Base-by-base conservation (phyloP, 2,329 filamentous ascomycete species). In the Stromatinia cepivora region DNA sequence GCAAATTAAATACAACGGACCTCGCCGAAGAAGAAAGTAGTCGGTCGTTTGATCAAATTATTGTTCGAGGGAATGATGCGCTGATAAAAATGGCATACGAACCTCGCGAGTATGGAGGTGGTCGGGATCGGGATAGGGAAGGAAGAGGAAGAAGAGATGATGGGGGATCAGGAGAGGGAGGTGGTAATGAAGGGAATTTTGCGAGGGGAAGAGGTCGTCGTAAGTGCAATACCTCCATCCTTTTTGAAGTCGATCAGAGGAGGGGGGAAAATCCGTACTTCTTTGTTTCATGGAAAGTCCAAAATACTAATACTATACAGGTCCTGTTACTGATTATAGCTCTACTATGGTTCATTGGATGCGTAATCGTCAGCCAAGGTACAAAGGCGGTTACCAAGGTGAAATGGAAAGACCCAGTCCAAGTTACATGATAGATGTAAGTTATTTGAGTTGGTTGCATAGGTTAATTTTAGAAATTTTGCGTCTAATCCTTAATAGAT, bases 311-410 rank as follows among this genome's bases (percentile, higher is more conserved):
- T 46, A 42, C 28, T 46, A 8, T 46, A 36, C 72, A 97, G 93
- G 93, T 73, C 91, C 93, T 57, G 92, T 97, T 20, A 97, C 94
- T 57, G 94, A 97, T 80, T 97, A 97, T 85, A 91, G 93, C 76
- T 90, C 94, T 34, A 95, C 93, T 13, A 87, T 97, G 79, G 90
- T 92, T 66, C 92, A 96, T 80, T 99, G 93, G 92, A 92, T 97
- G 86, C 90, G 91, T 77, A 88, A 93, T 77, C 88, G 94, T 69
- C 86, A 88, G 76, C 90, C 91, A 39, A 89, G 89, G 74, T 94
- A 92, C 81, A 90, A 89, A 78, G 89, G 89, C 69, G 84, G 86
- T 8, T 89, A 89, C 75, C 84, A 84, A 71, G 88, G 93, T 75
- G 93, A 97, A 81, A 83, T 86, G 57, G 94, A 97, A 81, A 84